Evolutionary conservation across 805 yeast genomes (phyloP), one percentile per base, ranked within the genome.

Genomic region (Barnettozyma sp.): DNA sequence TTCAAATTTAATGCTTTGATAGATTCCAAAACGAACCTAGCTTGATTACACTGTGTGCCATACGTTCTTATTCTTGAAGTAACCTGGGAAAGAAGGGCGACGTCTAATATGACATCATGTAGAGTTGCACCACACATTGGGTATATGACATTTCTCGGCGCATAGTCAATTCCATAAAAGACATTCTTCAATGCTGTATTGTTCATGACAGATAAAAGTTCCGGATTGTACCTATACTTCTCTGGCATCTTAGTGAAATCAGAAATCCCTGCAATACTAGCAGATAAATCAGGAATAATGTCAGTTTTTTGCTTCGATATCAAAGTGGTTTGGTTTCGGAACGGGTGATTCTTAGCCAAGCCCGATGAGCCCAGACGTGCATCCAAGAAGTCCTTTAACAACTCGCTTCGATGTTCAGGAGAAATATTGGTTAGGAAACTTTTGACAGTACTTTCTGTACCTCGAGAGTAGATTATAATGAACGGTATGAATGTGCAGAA

Each of bases 1-100:
- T 77, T 69, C 26, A 79, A 52, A 13, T 68, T 59, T 34, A 76
- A 54, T 4, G 63, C 64, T 26, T 58, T 51, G 9, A 82, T 71
- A 1, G 84, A 70, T 9, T 70, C 69, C 30, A 81, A 54, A 10
- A 78, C 68, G 23, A 56, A 52, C 10, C 64, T 68, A 0, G 70
- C 68, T 49, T 78, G 85, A 23, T 66, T 52, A 44, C 87, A 79
- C 43, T 75, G 81, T 35, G 76, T 69, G 0, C 83, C 81, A 43
- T 73, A 76, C 1, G 73, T 65, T 44, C 79, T 61, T 8, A 82
- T 53, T 41, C 75, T 68, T 1, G 67, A 65, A 0, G 88, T 80
- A 0, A 79, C 65, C 20, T 65, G 72, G 0, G 86, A 74, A 7
- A 82, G 43, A 9, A 69, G 49, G 0, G 77, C 76, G 17, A 81